phyloP scores from a whole-genome alignment of 805 yeast species.

The Phaffomyces thermotolerans region DNA sequence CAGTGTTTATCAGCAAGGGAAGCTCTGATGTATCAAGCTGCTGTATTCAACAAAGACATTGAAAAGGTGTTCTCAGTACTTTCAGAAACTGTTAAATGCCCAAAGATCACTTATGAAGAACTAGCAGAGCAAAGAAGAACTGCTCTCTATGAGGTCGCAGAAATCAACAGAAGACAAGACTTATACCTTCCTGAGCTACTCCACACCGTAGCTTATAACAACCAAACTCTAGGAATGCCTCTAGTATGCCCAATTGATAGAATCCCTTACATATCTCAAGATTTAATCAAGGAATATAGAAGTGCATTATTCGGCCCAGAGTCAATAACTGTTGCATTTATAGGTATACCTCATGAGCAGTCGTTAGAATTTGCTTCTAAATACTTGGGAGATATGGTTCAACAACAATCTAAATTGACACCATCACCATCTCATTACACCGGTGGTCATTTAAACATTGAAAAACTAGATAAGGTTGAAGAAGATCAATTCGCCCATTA shows the following conservation, averaged over 20 bases:
- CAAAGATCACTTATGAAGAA: slow-evolving; percentile 62
- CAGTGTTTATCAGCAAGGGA: slow-evolving; percentile 92
- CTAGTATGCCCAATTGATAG: slow-evolving; percentile 71
- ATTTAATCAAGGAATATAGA: slow-evolving; percentile 54
- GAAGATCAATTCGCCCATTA: slow-evolving; percentile 82
- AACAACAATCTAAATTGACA: slow-evolving; percentile 22
- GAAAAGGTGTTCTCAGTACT: slow-evolving; percentile 71
- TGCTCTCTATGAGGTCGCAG: slow-evolving; percentile 75
- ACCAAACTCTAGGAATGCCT: slow-evolving; percentile 79
- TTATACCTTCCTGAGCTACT: slow-evolving; percentile 82
- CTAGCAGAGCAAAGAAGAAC: slow-evolving; percentile 64
- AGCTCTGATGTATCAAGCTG: slow-evolving; percentile 86
- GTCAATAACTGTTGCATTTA: slow-evolving; percentile 76
- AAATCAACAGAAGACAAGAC: slow-evolving; percentile 78
- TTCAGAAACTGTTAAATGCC: slow-evolving; percentile 70
- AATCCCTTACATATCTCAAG: slow-evolving; percentile 45
- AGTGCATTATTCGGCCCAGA: slow-evolving; percentile 67
- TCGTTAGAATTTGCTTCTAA: slow-evolving; percentile 60
- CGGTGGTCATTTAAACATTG: slow-evolving; percentile 51
- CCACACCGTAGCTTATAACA: slow-evolving; percentile 71
- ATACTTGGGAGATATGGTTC: slow-evolving; percentile 57
- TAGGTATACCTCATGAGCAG: slow-evolving; percentile 67
- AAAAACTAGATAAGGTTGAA: slow-evolving; percentile 54
- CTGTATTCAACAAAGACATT: slow-evolving; percentile 82
- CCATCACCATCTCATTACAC: slow-evolving; percentile 43